These are phyloP conservation scores for Malus hybrid DNA, from an alignment of 331 rosid species.

Conservation along the genomic window DNA sequence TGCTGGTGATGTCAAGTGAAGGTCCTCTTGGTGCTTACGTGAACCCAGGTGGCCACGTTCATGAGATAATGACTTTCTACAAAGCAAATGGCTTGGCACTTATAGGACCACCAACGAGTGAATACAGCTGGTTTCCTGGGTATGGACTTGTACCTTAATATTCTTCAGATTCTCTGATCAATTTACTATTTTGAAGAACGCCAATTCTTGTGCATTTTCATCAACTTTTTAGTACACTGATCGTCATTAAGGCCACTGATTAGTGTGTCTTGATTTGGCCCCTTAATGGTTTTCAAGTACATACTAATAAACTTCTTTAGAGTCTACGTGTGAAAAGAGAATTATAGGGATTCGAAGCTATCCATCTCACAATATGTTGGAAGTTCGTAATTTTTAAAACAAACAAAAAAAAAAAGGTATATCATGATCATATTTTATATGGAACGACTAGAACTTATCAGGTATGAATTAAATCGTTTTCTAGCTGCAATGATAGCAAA, in stretches of 20 bases:
- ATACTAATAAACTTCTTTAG: too few relatives aligned
- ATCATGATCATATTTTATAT: neutral
- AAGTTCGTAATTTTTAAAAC: neutral
- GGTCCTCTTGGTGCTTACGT: constrained; percentile 94
- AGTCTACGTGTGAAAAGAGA: neutral
- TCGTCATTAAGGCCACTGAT: neutral
- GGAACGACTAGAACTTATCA: neutral
- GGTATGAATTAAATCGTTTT: neutral
- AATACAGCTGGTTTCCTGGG: constrained; percentile 98
- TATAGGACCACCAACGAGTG: constrained; percentile 43
- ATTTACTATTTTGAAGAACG: neutral
- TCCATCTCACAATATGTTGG: neutral
- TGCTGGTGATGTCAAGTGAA: constrained; percentile 81
- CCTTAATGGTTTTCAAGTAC: neutral
- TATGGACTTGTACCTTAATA: constrained; percentile 24
- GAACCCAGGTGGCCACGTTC: constrained; percentile 59
- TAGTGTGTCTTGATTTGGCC: neutral
- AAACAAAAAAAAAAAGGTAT: neutral
- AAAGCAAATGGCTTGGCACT: constrained; percentile 63
- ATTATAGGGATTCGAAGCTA: neutral
- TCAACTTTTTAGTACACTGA: neutral
- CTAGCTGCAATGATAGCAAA: neutral
- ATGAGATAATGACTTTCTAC: constrained; percentile 75
- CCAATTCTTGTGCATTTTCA: neutral
- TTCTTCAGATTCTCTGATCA: neutral